Evolutionary conservation across 208 protist genomes (phyloP).

Genomic region (Trypanosoma conorhini): DNA sequence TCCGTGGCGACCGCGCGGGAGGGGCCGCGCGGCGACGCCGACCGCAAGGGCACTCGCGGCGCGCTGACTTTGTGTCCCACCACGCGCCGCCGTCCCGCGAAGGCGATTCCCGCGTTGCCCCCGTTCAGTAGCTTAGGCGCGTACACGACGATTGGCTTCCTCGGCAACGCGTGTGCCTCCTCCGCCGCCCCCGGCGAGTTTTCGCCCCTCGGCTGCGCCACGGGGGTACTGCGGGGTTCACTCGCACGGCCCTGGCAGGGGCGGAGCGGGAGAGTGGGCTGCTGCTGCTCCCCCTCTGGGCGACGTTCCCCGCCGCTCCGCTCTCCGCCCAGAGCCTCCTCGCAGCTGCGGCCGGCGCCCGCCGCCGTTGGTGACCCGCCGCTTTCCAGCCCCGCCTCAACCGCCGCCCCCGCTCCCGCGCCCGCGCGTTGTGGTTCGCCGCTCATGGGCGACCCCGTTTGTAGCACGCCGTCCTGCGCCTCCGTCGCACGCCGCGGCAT

Average conservation of each 20-base stretch:
- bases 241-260: background rate
- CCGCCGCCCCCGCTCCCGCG: background rate
- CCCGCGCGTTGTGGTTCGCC: background rate
- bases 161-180: slow-evolving; percentile 4
- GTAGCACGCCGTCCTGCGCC: background rate
- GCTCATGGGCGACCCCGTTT: background rate
- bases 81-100: slow-evolving; percentile 41
- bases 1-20: background rate
- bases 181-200: background rate
- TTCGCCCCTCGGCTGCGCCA: background rate
- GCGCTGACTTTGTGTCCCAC: slow-evolving; percentile 41
- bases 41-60: background rate
- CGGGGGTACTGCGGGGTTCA: background rate
- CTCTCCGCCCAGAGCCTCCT: background rate
- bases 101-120: background rate
- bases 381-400: background rate
- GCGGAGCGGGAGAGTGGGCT: background rate
- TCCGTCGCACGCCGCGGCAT: background rate
- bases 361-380: background rate
- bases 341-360: background rate
- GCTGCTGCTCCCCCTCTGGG: background rate
- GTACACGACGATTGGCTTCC: slow-evolving; percentile 38
- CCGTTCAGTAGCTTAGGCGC: slow-evolving; percentile 30
- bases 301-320: slow-evolving; percentile 4
- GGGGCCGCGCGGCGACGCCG: background rate